These are phyloP conservation scores for Moesziomyces parantarcticus DNA, from an alignment of 1,284 basidiomycete species.

Conservation along the genomic window DNA sequence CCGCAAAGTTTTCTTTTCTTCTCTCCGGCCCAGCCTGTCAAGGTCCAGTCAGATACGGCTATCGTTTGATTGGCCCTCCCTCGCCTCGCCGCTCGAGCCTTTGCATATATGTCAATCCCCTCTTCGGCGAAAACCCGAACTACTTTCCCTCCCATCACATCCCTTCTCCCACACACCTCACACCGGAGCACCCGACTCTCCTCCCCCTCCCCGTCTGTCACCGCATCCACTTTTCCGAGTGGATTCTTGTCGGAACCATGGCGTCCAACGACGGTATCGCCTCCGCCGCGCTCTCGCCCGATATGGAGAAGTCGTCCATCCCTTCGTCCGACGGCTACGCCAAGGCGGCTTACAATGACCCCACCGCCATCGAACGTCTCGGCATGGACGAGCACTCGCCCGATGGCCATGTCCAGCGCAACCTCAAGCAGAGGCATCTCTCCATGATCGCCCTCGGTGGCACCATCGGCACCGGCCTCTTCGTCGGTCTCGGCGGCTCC, in stretches of 20 bases:
- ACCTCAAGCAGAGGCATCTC: slow-evolving; percentile 56
- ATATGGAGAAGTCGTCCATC: slow-evolving; percentile 30
- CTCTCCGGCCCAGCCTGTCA: too few species aligned
- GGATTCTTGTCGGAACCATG: slow-evolving; percentile 7
- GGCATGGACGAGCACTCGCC: slow-evolving; percentile 34
- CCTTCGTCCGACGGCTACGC: slow-evolving; percentile 24
- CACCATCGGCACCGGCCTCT: slow-evolving; percentile 69
- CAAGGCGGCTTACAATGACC: slow-evolving; percentile 16
- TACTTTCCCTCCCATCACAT: too few species aligned
- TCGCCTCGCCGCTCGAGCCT: background rate
- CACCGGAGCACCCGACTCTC: background rate
- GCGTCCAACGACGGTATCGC: slow-evolving; percentile 17
- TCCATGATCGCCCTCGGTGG: slow-evolving; percentile 62
- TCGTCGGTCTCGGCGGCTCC: slow-evolving; percentile 79
- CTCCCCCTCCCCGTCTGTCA: background rate
- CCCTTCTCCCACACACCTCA: background rate
- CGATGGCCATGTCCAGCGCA: slow-evolving; percentile 39
- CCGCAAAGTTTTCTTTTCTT: too few species aligned
- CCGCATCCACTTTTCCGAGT: background rate
- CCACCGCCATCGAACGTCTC: slow-evolving; percentile 24
- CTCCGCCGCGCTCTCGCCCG: slow-evolving; percentile 13
- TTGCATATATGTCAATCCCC: background rate
- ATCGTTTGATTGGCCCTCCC: background rate
- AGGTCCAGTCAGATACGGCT: too few species aligned
- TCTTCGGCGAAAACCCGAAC: background rate